These are phyloP conservation scores for Pseudocercospora cruenta DNA, from an alignment of 2,329 filamentous ascomycete genomes.

Conservation along the genomic window DNA sequence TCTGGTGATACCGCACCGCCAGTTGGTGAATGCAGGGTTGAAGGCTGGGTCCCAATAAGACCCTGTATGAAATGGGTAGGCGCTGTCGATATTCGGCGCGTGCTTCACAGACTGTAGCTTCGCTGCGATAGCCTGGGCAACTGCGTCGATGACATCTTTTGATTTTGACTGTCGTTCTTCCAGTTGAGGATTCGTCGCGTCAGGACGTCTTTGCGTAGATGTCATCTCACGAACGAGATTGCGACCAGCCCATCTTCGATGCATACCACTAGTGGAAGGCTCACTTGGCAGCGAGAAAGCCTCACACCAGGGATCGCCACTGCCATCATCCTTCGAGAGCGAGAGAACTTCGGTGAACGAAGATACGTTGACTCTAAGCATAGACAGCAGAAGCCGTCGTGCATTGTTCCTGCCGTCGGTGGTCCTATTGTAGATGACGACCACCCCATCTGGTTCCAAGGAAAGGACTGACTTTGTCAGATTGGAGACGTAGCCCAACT, in stretches of 20 bases:
- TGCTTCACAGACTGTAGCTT: background rate
- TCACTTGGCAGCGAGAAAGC: background rate
- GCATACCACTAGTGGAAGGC: background rate
- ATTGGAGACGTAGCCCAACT: slow-evolving; percentile 25
- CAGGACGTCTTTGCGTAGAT: background rate
- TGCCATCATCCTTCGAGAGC: background rate
- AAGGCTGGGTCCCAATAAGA: background rate
- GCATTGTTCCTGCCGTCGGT: slow-evolving; percentile 20
- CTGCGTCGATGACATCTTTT: background rate
- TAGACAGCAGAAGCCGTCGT: slow-evolving; percentile 24
- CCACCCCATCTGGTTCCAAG: background rate
- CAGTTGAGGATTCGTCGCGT: background rate
- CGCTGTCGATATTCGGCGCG: too few relatives aligned
- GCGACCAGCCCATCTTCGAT: slow-evolving; percentile 2
- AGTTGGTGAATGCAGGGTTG: background rate
- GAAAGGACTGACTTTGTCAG: slow-evolving; percentile 30
- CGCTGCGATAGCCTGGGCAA: background rate
- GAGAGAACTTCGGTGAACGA: background rate
- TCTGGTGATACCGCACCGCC: background rate
- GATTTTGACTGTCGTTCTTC: background rate
- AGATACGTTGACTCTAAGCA: background rate
- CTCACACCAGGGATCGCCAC: background rate
- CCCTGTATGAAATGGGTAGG: background rate
- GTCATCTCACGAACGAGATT: background rate
- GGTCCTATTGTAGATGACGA: slow-evolving; percentile 19